Base-by-base conservation (phyloP, 1,284 basidiomycete species). In the Macrocystidia cucumis region DNA sequence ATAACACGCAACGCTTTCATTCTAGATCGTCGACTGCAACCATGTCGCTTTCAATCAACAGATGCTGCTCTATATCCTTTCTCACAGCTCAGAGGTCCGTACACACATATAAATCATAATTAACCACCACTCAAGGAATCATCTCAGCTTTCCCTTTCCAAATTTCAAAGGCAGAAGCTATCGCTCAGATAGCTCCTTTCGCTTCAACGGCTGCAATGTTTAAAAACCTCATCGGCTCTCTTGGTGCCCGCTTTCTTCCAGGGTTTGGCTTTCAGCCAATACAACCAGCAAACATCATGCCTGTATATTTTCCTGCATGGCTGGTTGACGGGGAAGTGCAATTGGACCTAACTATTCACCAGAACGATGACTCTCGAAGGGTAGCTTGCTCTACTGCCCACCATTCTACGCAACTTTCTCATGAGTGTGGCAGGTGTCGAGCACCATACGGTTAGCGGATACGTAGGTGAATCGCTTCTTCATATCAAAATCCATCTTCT, bases 251-350 rank as follows among this genome's bases (percentile, higher is more conserved):
- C 11, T 45, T 43, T 34, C 45, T 59, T 17, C 56, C 52, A 1
- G 47, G 43, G 5, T 45, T 54, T 17, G 51, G 50, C 3, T 52
- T 56, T 35, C 31, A 49, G 30, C 48, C 52, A 14, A 29, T 60
- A 2, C 48, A 44, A 22, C 63, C 64, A 18, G 37, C 46, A 13
- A 52, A 48, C 9, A 54, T 65, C 14, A 45, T 51, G 35, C 65
- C 77, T 5, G 52, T 76, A 3, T 82, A 79, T 46, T 67, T 75
- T 34, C 78, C 78, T 1, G 65, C 62, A 5, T 82, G 78, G 78
- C 54, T 75, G 20, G 54, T 78, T 21, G 72, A 76, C 44, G 69
- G 65, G 4, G 67, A 74, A 48, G 46, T 76, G 9, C 56, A 65
- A 39, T 65, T 54, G 11, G 49, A 51, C 26, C 14, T 31, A 11